Evolutionary conservation across 768 basidiomycete species (phyloP).

Genomic region (Mycena filopes): DNA sequence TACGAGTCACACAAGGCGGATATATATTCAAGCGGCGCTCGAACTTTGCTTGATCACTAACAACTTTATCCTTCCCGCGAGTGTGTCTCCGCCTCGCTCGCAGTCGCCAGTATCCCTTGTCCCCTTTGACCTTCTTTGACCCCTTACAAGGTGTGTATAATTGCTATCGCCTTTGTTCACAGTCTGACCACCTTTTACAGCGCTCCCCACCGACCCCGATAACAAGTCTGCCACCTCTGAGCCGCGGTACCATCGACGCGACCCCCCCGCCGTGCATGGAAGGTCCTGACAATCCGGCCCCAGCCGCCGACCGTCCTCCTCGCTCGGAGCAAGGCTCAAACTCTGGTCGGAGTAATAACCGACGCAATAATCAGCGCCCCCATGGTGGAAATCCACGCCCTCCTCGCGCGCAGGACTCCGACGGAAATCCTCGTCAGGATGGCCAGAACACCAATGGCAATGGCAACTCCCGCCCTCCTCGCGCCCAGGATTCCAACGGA

Average conservation of each 20-base stretch:
- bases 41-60: neutral
- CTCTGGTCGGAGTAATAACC: conserved; percentile 26
- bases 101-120: no score
- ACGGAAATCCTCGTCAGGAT: no score
- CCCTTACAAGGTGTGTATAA: no score
- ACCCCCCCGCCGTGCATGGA: conserved; percentile 24
- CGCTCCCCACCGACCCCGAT: no score
- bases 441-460: neutral
- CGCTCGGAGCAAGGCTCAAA: conserved; percentile 19
- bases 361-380: conserved; percentile 26
- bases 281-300: conserved; percentile 31
- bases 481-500: neutral
- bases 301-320: conserved; percentile 20
- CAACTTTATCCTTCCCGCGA: neutral
- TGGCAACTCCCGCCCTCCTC: neutral
- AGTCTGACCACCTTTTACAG: no score
- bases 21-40: neutral
- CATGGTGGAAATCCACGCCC: conserved; percentile 13
- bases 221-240: no score
- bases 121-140: no score
- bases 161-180: no score
- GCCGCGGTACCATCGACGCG: conserved; percentile 20
- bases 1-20: neutral
- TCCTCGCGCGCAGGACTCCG: neutral
- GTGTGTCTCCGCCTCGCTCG: no score